Conservation (phyloP, 179 eudicot species). For the Kewa caespitosa region DNA sequence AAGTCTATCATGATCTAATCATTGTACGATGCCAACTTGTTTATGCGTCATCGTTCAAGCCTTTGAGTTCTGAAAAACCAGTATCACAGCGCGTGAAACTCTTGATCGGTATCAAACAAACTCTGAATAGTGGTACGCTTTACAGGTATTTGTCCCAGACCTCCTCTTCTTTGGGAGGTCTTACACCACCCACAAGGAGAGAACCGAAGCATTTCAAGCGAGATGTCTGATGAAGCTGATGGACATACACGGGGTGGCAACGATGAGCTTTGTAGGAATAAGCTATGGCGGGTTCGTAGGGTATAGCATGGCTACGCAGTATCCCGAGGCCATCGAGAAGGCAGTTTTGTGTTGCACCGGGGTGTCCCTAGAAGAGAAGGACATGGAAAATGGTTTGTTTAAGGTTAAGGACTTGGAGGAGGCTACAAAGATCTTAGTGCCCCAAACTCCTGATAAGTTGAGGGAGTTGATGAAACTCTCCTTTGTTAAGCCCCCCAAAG, state of each 20-base stretch:
- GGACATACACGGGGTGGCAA: slow-evolving; percentile 53
- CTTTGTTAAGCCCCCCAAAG: slow-evolving; percentile 55
- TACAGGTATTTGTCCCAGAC: slow-evolving; percentile 73
- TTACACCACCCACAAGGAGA: slow-evolving; percentile 48
- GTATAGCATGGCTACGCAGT: slow-evolving; percentile 75
- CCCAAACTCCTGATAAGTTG: slow-evolving; percentile 74
- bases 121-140: neutral
- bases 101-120: too few species aligned
- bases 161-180: slow-evolving; percentile 86
- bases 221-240: slow-evolving; percentile 60
- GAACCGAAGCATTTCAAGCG: slow-evolving; percentile 82
- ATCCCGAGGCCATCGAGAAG: slow-evolving; percentile 70
- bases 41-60: too few species aligned
- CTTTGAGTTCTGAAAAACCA: too few species aligned
- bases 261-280: slow-evolving; percentile 69
- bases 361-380: slow-evolving; percentile 82
- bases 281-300: slow-evolving; percentile 94
- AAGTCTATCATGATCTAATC: too few species aligned
- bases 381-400: slow-evolving; percentile 64
- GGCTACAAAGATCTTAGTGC: slow-evolving; percentile 64
- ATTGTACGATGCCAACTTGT: too few species aligned
- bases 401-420: slow-evolving; percentile 67
- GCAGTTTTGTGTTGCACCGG: slow-evolving; percentile 76
- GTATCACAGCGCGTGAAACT: too few species aligned
- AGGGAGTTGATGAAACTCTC: slow-evolving; percentile 67